Conservation (phyloP, 2,329 filamentous ascomycete genomes). For the Chrysoporthe cubensis region DNA sequence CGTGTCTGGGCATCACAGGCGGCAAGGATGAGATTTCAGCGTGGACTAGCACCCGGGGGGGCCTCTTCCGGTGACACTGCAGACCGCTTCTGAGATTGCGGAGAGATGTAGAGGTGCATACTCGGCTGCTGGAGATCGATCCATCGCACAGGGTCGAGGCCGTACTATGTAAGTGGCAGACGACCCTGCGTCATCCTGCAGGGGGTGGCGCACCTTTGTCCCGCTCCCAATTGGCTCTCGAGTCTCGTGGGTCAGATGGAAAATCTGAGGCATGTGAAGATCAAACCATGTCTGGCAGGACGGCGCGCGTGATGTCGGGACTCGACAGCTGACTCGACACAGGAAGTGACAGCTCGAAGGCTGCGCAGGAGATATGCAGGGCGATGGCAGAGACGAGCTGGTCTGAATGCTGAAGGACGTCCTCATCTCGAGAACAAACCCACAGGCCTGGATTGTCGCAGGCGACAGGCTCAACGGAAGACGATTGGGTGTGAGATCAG, state of each 20-base stretch:
- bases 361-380: not conserved
- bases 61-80: not conserved
- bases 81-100: not conserved
- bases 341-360: not conserved
- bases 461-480: not conserved
- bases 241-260: not conserved
- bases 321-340: not conserved
- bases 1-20: not conserved
- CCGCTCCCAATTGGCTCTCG: not conserved
- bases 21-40: not conserved
- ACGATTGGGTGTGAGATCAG: too few species aligned
- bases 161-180: not conserved
- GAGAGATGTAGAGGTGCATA: not conserved
- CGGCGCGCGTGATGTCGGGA: not conserved
- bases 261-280: slow-evolving; percentile 23
- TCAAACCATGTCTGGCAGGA: not conserved
- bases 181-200: slow-evolving; percentile 7
- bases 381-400: not conserved
- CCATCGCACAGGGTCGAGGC: not conserved
- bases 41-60: not conserved
- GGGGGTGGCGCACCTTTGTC: not conserved
- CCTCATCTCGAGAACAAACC: not conserved
- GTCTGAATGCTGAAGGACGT: not conserved
- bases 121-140: not conserved
- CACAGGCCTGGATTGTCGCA: not conserved